Conservation (phyloP, 306 rosid genomes). For the Prunus mume region DNA sequence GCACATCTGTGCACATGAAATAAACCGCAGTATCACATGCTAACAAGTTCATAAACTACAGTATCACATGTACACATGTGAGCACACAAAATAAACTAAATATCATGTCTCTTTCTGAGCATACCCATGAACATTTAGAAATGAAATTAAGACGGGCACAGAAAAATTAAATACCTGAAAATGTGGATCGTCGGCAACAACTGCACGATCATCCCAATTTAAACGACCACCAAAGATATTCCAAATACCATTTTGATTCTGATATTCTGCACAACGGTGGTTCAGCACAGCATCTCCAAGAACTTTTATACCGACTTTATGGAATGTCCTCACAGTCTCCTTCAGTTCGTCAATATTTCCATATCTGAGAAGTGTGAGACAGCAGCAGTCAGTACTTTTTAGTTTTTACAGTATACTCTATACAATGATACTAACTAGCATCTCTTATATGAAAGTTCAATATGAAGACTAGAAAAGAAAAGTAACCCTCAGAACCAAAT, state of each 20-base stretch:
- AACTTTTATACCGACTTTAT: conserved; percentile 61
- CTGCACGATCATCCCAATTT: conserved; percentile 95
- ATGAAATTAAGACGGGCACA: not conserved
- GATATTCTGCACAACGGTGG: conserved; percentile 87
- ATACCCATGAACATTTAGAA: not conserved
- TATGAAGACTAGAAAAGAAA: not conserved
- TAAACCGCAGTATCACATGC: not conserved
- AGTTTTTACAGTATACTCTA: conserved; percentile 2
- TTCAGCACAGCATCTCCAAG: conserved; percentile 97
- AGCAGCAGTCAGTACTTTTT: conserved; percentile 14
- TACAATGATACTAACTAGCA: not conserved
- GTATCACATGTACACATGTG: not conserved
- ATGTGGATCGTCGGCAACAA: conserved; percentile 97
- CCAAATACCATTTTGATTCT: conserved; percentile 94
- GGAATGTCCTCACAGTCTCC: conserved; percentile 67
- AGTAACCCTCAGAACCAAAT: not conserved
- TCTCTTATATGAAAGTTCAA: not conserved
- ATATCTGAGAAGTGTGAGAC: conserved; percentile 50
- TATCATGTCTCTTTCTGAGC: not conserved
- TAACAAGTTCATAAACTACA: not conserved
- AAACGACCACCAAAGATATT: conserved; percentile 92
- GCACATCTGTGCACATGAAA: not conserved
- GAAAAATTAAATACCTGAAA: conserved; percentile 66
- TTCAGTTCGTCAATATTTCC: conserved; percentile 83
- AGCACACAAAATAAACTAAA: not conserved